These are phyloP conservation scores for Aspergillus viridinutans DNA, from an alignment of 2,329 filamentous ascomycete species.

Conservation along the genomic window DNA sequence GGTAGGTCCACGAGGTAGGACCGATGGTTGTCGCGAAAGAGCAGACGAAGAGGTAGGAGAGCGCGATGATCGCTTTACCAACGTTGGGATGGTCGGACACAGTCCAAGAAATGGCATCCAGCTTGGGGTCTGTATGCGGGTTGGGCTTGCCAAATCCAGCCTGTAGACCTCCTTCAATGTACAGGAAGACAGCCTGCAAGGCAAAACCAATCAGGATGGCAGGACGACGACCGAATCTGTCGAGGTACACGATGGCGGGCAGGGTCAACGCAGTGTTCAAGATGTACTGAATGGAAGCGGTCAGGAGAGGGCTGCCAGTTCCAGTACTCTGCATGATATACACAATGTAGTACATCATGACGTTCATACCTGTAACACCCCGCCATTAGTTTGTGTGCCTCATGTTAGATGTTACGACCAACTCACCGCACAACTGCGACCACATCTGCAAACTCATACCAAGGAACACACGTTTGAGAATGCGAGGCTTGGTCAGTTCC, in stretches of 20 bases:
- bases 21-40: conserved; percentile 24
- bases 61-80: conserved; percentile 22
- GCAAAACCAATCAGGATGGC: conserved; percentile 61
- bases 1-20: conserved; percentile 18
- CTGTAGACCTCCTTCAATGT: conserved; percentile 37
- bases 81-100: conserved; percentile 15
- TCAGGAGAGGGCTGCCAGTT: conserved; percentile 55
- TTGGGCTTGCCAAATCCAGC: conserved; percentile 17
- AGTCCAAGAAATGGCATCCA: conserved; percentile 16
- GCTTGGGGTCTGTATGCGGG: conserved; percentile 1
- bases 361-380: conserved; percentile 55
- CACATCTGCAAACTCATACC: conserved; percentile 70
- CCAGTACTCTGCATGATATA: conserved; percentile 62
- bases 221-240: conserved; percentile 67
- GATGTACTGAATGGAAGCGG: conserved; percentile 66
- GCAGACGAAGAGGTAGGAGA: conserved; percentile 25
- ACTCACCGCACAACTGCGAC: conserved; percentile 60
- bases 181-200: conserved; percentile 51
- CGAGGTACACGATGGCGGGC: conserved; percentile 68
- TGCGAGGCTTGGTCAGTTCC: conserved; percentile 66
- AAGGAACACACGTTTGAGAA: conserved; percentile 67
- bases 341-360: conserved; percentile 66
- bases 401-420: not conserved
- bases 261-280: conserved; percentile 76
- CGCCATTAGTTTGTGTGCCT: not conserved